Base-by-base conservation (phyloP, 1,284 basidiomycete genomes). In the Irpex sp. region DNA sequence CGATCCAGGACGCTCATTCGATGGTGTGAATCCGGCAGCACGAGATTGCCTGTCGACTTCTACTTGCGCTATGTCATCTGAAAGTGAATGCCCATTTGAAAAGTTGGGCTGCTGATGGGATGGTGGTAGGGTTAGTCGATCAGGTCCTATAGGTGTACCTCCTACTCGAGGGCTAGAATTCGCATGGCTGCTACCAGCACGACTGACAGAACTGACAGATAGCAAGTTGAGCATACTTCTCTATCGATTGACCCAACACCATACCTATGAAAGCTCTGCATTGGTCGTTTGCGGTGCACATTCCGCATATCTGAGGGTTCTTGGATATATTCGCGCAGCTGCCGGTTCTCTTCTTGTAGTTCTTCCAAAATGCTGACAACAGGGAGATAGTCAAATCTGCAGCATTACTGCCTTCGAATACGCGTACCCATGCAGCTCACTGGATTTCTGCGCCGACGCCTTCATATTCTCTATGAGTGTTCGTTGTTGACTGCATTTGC, bases 271-370 rank as follows among this genome's bases (percentile, higher is more conserved):
- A 68, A 65, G 56, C 79, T 78, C 14, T 54, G 65, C 75, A 84
- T 82, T 58, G 75, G 77, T n/a, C 90, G 82, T 68, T 91, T 91
- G 53, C 85, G 82, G 64, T 88, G 87, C 5, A 67, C 66, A 66
- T 88, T 88, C 5, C 71, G 37, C 51, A 68, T 65, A 9, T 73
- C 67, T 3, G 78, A 76, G 1, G 80, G 73, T 33, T 77, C 73
- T 42, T 58, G 65, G 33, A 64, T 65, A 58, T 71, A 70, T 45
- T 72, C 66, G 21, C 76, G 80, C 39, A 82, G 74, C 49, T 80
- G 77, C 36, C 78, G 70, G 58, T 82, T 83, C 66, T 88, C 83
- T 47, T 69, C 71, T 53, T 71, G 77, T 16, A 89, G 73, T n/a
- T 76, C 72, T 23, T 85, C 80, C 48, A 80, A 78, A 10, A 75